Base-by-base conservation (phyloP, 768 basidiomycete species). In the Serendipita sp. region DNA sequence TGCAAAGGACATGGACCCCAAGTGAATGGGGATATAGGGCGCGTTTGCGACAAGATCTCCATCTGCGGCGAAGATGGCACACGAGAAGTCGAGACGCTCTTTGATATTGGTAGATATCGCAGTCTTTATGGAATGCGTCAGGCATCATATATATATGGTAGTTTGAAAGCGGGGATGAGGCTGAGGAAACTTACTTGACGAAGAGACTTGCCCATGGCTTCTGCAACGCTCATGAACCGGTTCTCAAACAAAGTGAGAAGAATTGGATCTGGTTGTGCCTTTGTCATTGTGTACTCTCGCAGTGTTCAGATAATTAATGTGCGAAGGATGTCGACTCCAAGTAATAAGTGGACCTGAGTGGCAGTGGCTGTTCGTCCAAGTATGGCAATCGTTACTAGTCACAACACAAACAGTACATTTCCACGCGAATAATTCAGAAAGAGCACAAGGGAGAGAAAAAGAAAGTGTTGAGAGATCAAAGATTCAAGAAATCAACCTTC, bases 201-300 rank as follows among this genome's bases (percentile, higher is more conserved):
- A 28, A 94, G 77, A 0, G 89, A 89, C 58, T 89, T 79, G 8
- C 92, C 93, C 92, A 95, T 96, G 8, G 92, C 92, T 72, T 95
- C 92, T 7, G 92, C 92, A 18, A 97, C 90, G 70, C 89, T 89
- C 94, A 97, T 97, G 76, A 97, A 94, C 48, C 94, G 88, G 71
- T 96, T 94, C 10, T 92, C 89, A 70, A 96, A 97, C 63, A 98
- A 82, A 1, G 92, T 91, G 53, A 96, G 78, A 35, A 92, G 77
- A 68, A 94, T 90, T 0, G 91, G 89, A 72, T 95, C 92, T 10
- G 89, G 86, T 56, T 66, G 28, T 48, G 37, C 5, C 10, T 45
- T 28, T 3, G 28, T 58, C 53, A 28, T 28, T 32, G 28, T 54
- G 53, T 28, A 1, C 16, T 18, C 45, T 18, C 24, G 24, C 24